Conservation (phyloP, 352 stramenopile genomes). For the Phytopythium helicoides region DNA sequence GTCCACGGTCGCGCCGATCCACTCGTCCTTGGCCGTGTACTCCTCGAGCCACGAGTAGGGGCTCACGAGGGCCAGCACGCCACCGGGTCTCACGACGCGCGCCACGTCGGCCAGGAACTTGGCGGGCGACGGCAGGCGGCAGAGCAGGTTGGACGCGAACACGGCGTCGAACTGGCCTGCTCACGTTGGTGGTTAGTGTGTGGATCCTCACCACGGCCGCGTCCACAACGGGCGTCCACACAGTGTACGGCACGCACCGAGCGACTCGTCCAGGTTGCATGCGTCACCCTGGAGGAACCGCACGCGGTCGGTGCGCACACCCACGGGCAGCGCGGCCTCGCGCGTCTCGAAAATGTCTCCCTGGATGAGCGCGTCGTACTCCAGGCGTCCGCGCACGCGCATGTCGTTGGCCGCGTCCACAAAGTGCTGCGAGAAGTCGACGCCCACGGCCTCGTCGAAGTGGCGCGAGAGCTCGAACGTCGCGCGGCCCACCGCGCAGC, state of each 20-base stretch:
- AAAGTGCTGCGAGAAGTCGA: constrained; percentile 94
- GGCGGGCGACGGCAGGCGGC: constrained; percentile 91
- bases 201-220: too few species aligned
- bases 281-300: constrained; percentile 95
- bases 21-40: constrained; percentile 92
- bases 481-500: constrained; percentile 92
- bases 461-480: constrained; percentile 92
- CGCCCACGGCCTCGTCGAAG: constrained; percentile 91
- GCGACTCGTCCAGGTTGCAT: constrained; percentile 74
- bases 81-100: constrained; percentile 86
- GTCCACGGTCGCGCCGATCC: constrained; percentile 68
- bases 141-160: constrained; percentile 95
- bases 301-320: constrained; percentile 55
- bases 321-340: constrained; percentile 60
- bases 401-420: constrained; percentile 85
- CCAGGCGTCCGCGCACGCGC: constrained; percentile 71
- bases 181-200: too few species aligned
- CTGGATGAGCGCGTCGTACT: constrained; percentile 89
- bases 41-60: constrained; percentile 97
- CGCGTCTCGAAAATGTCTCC: constrained; percentile 72
- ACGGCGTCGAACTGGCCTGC: constrained; percentile 92
- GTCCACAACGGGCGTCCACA: too few species aligned
- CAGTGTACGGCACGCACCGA: constrained; percentile 42
- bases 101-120: constrained; percentile 88
- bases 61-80: constrained; percentile 93